Percentiles rank a stretch among this genome's conserved stretches.
Evolutionary conservation across 768 basidiomycete genomes (phyloP).

Genomic region (Calvatia gigantea): DNA sequence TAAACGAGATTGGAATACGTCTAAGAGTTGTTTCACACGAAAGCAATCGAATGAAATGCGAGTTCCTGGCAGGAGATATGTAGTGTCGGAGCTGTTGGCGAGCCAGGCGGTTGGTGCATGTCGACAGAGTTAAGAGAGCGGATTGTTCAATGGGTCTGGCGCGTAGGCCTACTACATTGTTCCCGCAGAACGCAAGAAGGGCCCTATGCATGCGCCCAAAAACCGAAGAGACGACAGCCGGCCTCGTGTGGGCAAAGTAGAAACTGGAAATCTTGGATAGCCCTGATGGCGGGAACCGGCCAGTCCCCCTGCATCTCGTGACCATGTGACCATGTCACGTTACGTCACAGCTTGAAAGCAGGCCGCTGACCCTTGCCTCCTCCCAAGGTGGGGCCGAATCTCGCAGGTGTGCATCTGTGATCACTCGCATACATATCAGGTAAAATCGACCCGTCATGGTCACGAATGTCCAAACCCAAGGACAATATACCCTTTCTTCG

Average conservation of each 20-base stretch:
- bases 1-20: not conserved
- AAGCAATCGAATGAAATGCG: conserved; percentile 5
- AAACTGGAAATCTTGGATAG: conserved; percentile 5
- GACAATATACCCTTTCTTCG: not conserved
- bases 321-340: conserved; percentile 11
- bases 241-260: conserved; percentile 10
- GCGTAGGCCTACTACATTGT: conserved; percentile 34
- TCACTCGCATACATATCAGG: conserved; percentile 14
- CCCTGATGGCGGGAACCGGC: not conserved
- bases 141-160: conserved; percentile 8
- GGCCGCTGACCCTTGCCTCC: not conserved
- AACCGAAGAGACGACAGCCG: conserved; percentile 18
- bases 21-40: not conserved
- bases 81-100: not conserved
- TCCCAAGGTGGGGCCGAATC: not conserved
- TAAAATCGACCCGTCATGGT: conserved; percentile 9
- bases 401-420: conserved; percentile 11
- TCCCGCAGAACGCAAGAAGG: conserved; percentile 26
- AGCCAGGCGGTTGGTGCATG: not conserved
- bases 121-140: not conserved
- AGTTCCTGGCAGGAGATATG: not conserved
- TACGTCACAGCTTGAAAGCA: conserved; percentile 2
- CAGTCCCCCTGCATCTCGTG: not conserved
- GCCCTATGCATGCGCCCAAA: conserved; percentile 43
- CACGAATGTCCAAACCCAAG: not conserved